Percentiles rank a stretch among this genome's conserved stretches.
phyloP scores from a whole-genome alignment of 2,329 filamentous ascomycete species.

The Colletotrichum tamarilloi region DNA sequence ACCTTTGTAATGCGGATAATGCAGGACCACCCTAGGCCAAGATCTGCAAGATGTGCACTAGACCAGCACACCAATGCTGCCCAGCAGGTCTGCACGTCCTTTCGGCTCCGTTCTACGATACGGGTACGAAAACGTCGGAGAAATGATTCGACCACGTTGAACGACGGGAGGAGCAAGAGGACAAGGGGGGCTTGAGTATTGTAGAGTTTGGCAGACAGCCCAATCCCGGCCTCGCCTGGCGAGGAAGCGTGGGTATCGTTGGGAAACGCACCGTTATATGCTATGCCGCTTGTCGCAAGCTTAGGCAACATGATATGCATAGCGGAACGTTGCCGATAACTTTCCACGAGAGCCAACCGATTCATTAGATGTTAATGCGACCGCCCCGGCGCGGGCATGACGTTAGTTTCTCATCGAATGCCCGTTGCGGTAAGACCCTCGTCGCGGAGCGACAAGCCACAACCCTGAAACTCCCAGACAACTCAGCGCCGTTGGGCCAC shows the following conservation, averaged over 20 bases:
- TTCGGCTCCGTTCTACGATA: slow-evolving; percentile 3
- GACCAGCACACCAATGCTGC: not conserved
- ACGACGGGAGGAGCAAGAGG: not conserved
- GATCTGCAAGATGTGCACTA: slow-evolving; percentile 7
- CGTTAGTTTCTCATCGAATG: slow-evolving; percentile 32
- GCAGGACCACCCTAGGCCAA: not conserved
- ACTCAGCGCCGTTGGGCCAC: not conserved
- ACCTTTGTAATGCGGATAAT: slow-evolving; percentile 16
- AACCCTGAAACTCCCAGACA: slow-evolving; percentile 25
- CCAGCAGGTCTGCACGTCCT: not conserved
- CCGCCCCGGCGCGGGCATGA: slow-evolving; percentile 28
- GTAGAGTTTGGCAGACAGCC: slow-evolving; percentile 7
- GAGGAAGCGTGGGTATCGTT: not conserved
- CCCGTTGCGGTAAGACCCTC: slow-evolving; percentile 32
- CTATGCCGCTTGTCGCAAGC: not conserved
- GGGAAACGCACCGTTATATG: not conserved
- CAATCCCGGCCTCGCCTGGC: not conserved
- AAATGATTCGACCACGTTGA: slow-evolving; percentile 3
- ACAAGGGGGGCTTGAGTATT: not conserved
- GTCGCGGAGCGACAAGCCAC: slow-evolving; percentile 5
- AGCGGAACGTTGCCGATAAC: not conserved
- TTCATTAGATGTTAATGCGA: slow-evolving; percentile 11
- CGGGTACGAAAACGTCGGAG: slow-evolving; percentile 25
- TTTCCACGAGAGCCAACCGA: not conserved
- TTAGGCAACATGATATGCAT: slow-evolving; percentile 5